phyloP scores from a whole-genome alignment of 2,329 filamentous ascomycete species.

The Venturia pyrina region DNA sequence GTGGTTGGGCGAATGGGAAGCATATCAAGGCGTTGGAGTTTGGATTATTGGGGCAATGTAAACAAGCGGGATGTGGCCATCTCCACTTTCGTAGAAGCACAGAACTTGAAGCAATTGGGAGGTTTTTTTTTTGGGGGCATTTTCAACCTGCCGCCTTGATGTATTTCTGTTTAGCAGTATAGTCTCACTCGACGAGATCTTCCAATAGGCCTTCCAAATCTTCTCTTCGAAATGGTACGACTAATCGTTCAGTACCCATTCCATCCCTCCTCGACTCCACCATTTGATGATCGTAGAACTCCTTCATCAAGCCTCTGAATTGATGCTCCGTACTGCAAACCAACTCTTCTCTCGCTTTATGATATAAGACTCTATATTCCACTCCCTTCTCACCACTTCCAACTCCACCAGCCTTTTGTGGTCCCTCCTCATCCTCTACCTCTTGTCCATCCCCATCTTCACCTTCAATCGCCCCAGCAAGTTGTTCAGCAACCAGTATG shows the following conservation, averaged over 20 bases:
- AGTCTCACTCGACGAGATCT: constrained; percentile 42
- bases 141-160: not conserved
- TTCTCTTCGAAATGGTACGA: constrained; percentile 75
- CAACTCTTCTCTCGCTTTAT: constrained; percentile 93
- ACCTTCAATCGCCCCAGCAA: constrained; percentile 55
- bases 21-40: not conserved
- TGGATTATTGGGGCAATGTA: not conserved
- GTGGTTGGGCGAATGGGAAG: too few species aligned
- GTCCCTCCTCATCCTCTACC: constrained; percentile 21
- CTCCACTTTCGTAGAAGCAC: not conserved
- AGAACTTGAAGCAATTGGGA: too few species aligned
- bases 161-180: not conserved
- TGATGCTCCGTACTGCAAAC: constrained; percentile 95
- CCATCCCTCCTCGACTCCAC: constrained; percentile 80
- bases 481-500: constrained; percentile 73
- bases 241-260: constrained; percentile 73
- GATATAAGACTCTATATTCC: constrained; percentile 85
- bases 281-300: constrained; percentile 98
- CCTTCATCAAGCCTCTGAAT: constrained; percentile 86
- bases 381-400: constrained; percentile 46
- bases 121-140: not conserved
- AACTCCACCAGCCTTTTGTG: constrained; percentile 20
- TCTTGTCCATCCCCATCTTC: constrained; percentile 40
- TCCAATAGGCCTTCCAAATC: constrained; percentile 85
- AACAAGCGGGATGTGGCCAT: not conserved